Base-by-base conservation (phyloP, 73 alveolate genomes). In the Paramecium primaurelia region DNA sequence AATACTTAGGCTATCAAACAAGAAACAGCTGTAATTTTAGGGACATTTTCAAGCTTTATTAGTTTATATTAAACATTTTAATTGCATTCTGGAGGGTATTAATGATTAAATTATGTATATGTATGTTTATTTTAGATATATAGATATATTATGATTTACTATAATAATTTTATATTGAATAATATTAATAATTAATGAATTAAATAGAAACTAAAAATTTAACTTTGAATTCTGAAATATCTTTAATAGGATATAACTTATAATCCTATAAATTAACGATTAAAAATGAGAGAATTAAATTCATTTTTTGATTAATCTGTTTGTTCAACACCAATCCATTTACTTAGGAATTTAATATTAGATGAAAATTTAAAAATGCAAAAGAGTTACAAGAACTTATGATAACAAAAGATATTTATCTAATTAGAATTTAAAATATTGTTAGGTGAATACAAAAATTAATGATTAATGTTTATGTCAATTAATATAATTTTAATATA, bases 1-100 rank as follows among this genome's bases (percentile, higher is more conserved):
- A 42, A 77, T 77, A 28, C 40, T 14, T 3, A 36, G 14, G 34
- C 58, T 16, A 77, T 77, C 20, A 42, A 40, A 14, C 25, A 38
- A 77, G 90, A 77, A 77, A 38, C 7, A 16, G 49, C 71, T 5
- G 90, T 77, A 9, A 77, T 77, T 38, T 20, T 77, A 9, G 90
- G 90, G 20, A 42, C 45, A n/a, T 18, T 36, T 77, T 77, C 90
- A 45, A 77, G 90, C 40, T 42, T 77, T 18, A 77, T 77, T 8
- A 45, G 90, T 42, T 10, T 77, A 77, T 77, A 77, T 77, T 20
- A 77, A 40, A 77, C 86, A 9, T 71, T 71, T 34, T 14, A 32
- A 12, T 26, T 26, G 40, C 59, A 28, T 71, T 71, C 49, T 9
- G 86, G 86, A 30, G 86, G 86, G 40, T 71, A 8, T 71, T 71